A percentile compares a stretch with the other conserved stretches of the same genome.
phyloP scores from a whole-genome alignment of 2,329 filamentous ascomycete species.

The Aureobasidium melanogenum region DNA sequence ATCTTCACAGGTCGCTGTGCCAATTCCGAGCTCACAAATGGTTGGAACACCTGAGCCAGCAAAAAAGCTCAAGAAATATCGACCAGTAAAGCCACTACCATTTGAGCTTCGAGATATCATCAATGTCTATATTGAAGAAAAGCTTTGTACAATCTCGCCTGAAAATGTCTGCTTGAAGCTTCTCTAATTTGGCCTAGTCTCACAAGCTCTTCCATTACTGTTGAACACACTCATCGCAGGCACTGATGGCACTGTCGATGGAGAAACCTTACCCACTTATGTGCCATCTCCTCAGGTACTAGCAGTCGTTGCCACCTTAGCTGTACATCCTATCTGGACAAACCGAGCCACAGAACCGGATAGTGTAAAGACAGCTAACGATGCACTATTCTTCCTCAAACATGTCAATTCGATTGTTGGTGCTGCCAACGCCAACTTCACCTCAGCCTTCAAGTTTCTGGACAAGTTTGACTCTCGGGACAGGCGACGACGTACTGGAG shows the following conservation, averaged over 20 bases:
- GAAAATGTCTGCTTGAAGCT: neutral
- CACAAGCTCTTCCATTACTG: slow-evolving; percentile 44
- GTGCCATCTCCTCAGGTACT: slow-evolving; percentile 66
- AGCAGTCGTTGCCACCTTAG: slow-evolving; percentile 68
- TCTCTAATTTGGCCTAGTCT: slow-evolving; percentile 14
- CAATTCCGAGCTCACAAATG: slow-evolving; percentile 6
- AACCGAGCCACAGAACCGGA: slow-evolving; percentile 58
- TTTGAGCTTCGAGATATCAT: slow-evolving; percentile 58
- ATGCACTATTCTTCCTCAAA: slow-evolving; percentile 62
- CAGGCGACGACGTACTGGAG: slow-evolving; percentile 10
- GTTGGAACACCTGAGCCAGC: neutral
- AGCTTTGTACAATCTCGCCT: slow-evolving; percentile 44
- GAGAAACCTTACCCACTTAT: slow-evolving; percentile 41
- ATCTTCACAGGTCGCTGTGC: neutral
- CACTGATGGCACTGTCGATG: slow-evolving; percentile 18
- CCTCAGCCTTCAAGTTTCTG: slow-evolving; percentile 63
- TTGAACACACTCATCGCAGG: slow-evolving; percentile 53
- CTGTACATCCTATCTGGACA: slow-evolving; percentile 72
- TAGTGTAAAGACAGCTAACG: slow-evolving; percentile 53
- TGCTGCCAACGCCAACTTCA: slow-evolving; percentile 59
- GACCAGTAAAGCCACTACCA: slow-evolving; percentile 46
- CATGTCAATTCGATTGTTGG: slow-evolving; percentile 58
- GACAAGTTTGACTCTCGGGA: slow-evolving; percentile 1
- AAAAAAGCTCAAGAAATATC: slow-evolving; percentile 1
- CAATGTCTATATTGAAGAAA: slow-evolving; percentile 66